Percentiles rank a stretch among this genome's conserved stretches.
Evolutionary conservation across 441 rosid genomes (phyloP).

Genomic region (Pelargonium australe): DNA sequence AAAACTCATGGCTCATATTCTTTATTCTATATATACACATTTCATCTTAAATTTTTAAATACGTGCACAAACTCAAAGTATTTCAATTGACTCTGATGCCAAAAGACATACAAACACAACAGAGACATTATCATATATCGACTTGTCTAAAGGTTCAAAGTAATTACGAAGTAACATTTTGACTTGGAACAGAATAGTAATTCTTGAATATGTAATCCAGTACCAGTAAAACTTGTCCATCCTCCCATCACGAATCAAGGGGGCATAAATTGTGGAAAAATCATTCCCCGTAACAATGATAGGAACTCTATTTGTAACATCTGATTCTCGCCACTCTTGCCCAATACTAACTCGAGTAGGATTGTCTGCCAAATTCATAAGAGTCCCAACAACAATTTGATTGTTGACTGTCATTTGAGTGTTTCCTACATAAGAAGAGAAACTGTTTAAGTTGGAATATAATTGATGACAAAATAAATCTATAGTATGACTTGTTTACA

Average conservation of each 20-base stretch:
- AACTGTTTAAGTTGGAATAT: constrained; percentile 9
- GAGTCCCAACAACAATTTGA: constrained; percentile 90
- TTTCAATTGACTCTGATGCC: not conserved
- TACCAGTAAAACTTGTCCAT: constrained; percentile 97
- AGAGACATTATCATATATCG: not conserved
- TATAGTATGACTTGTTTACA: not conserved
- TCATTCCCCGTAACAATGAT: constrained; percentile 86
- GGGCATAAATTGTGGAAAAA: constrained; percentile 76
- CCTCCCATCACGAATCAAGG: constrained; percentile 97
- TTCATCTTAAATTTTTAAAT: too few relatives aligned
- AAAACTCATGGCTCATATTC: too few relatives aligned
- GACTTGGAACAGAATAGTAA: not conserved
- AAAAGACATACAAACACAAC: not conserved
- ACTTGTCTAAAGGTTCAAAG: not conserved
- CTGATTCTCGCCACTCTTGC: constrained; percentile 92
- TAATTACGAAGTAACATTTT: not conserved
- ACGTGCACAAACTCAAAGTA: too few relatives aligned
- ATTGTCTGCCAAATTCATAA: constrained; percentile 90
- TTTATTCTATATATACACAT: too few relatives aligned
- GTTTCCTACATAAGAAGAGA: constrained; percentile 44
- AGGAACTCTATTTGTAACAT: constrained; percentile 73
- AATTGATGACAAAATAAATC: constrained; percentile 1
- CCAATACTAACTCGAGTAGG: constrained; percentile 96
- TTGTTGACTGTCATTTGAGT: constrained; percentile 94
- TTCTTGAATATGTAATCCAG: constrained; percentile 13